Evolutionary conservation across 2,329 filamentous ascomycete species (phyloP), one percentile per base, ranked within the genome.

Genomic region (Plectosphaerella cucumerina): DNA sequence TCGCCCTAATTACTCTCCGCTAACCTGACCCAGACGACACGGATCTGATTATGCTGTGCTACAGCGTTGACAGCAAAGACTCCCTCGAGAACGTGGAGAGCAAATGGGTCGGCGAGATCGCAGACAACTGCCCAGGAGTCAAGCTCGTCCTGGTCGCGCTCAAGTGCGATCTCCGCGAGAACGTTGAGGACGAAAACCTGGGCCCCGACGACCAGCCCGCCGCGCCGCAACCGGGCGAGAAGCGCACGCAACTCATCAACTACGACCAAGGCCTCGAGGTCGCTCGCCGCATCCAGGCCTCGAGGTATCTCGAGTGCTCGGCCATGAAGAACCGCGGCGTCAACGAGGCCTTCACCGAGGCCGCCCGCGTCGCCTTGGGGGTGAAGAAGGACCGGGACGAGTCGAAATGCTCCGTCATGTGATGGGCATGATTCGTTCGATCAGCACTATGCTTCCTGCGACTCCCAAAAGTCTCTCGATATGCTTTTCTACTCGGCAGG

Each of bases 1-100:
- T 31, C 9, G 3, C 47, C 8, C 11, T 10, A 3, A 15, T 44
- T n/a, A 10, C 2, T 20, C 20, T 15, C 5, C 23, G 14, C 42
- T 31, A 14, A 31, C 11, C 21, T 44, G 20, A 12, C 9, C 31
- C 53, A 80, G 77, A 86, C 59, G 94, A 99, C 67, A 99, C 94
- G 49, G 94, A 99, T 66, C 85, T 95, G 43, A 96, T 99, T 63
- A 97, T 99, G 88, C 89, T 99, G 60, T 99, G 94, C 77, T 99
- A 97, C 74, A 94, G 89, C 62, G 89, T 97, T 67, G 94, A 99
- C 72, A 96, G 90, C 67, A 90, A 88, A 60, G 92, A 97, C 70
- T 97, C 92, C 3, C 84, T 99, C 55, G 94, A 99, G 70, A 99
- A 99, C 81, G 91, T 99, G 55, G 91, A 96, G 70, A 93, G 90